Evolutionary conservation across 345 rosid genomes (phyloP), one percentile per base, ranked within the genome.

Genomic region (Microthlaspi erraticum): DNA sequence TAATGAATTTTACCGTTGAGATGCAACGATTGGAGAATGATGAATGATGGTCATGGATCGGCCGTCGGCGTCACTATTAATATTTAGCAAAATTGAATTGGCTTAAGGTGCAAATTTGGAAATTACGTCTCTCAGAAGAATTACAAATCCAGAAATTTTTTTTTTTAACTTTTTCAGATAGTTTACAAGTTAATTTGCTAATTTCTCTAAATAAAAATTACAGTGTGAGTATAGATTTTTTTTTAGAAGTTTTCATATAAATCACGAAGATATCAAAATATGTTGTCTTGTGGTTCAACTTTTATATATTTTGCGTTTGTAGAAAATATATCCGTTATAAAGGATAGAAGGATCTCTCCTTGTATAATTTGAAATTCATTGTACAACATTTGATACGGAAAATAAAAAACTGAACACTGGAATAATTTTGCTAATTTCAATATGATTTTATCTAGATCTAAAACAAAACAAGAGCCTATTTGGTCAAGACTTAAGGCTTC

Each of bases 401-500:
- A 33, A 32, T 23, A 13, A 58, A 23, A 13, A 58, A 13, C 1
- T 17, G 4, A 3, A 3, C 7, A 6, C 59, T 49, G n/a, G 2
- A 14, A 18, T 50, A 29, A 12, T 10, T 31, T 10, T 13, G 51
- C 55, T 51, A 71, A 17, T 52, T 43, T 62, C 26, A 43, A 34
- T 36, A 45, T 33, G 34, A 39, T 50, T 44, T 37, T 10, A 46
- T 44, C 9, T 14, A 46, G 6, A 23, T 45, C 57, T 36, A 19
- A 45, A 44, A 26, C 29, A 26, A 29, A 7, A 46, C 31, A 57
- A 49, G 45, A 66, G 38, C 54, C 38, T 49, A 29, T 50, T n/a
- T 33, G 18, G 16, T 68, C 52, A 75, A 60, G 49, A 69, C 37
- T 61, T 68, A 75, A 60, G 49, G 74, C 37, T 61, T 75, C 50